Conservation (phyloP, 2,329 filamentous ascomycete genomes). For the Colletotrichum sp. region DNA sequence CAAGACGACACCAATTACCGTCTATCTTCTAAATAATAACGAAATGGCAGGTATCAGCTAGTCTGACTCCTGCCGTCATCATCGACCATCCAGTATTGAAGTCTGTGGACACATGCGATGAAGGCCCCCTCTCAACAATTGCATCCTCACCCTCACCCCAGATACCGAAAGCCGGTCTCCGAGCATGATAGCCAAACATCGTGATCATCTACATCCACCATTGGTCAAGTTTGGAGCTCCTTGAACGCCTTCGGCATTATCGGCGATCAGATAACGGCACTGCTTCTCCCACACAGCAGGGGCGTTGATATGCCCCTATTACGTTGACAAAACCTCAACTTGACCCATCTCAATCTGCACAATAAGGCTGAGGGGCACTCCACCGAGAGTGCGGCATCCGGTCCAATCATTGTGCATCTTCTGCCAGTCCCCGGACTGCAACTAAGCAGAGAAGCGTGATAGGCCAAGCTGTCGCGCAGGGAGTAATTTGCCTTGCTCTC, state of each 20-base stretch:
- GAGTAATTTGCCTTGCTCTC: not conserved
- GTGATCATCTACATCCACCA: not conserved
- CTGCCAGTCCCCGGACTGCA: not conserved
- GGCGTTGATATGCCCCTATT: not conserved
- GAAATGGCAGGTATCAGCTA: not conserved
- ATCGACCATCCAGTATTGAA: not conserved
- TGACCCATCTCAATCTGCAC: constrained; percentile 2
- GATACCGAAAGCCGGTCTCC: not conserved
- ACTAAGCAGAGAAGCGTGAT: not conserved
- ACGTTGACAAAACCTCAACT: not conserved
- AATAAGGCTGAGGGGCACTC: constrained; percentile 15
- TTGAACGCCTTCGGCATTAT: not conserved
- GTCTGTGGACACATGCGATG: not conserved
- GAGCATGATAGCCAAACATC: not conserved
- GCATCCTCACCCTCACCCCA: not conserved
- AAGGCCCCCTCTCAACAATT: not conserved
- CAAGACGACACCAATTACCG: not conserved
- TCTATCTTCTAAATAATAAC: not conserved
- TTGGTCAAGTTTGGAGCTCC: not conserved
- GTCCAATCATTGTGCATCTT: not conserved
- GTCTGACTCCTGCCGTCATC: not conserved
- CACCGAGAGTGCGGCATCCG: not conserved
- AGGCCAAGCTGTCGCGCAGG: not conserved
- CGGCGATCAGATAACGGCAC: not conserved
- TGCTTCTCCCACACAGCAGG: not conserved